A percentile compares a stretch with the other conserved stretches of the same genome.
Evolutionary conservation across 257 asterid species (phyloP).

Genomic region (Agastache rugosa): DNA sequence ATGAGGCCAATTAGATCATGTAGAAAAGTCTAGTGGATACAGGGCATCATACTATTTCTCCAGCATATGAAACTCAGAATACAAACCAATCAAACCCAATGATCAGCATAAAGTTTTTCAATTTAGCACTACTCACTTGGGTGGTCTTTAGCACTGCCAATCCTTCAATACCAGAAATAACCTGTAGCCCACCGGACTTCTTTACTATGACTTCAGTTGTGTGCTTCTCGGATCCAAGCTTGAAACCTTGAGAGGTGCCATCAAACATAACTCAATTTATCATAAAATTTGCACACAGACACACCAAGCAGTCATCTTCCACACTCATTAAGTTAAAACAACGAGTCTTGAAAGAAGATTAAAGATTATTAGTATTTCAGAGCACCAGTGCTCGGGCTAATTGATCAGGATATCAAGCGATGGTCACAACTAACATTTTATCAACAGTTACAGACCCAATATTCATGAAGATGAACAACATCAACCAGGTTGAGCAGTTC

Average conservation of each 20-base stretch:
- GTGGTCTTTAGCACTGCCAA: conserved; percentile 88
- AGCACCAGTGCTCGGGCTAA: conserved; percentile 18
- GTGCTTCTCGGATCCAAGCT: conserved; percentile 95
- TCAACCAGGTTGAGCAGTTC: conserved; percentile 24
- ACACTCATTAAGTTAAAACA: conserved; percentile 2
- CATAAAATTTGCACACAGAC: conserved; percentile 22
- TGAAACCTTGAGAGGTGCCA: conserved; percentile 63
- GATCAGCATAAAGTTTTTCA: conserved; percentile 21
- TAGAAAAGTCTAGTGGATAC: conserved; percentile 6
- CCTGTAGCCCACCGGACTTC: conserved; percentile 69
- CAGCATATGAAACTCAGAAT: conserved; percentile 8
- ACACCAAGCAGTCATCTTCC: conserved; percentile 4
- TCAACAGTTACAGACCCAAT: conserved; percentile 12
- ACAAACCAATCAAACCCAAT: conserved; percentile 21
- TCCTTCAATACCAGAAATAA: conserved; percentile 87
- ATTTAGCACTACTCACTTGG: conserved; percentile 57
- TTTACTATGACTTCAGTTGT: conserved; percentile 72
- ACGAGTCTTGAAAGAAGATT: neutral
- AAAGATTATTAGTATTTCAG: conserved; percentile 15
- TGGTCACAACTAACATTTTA: conserved; percentile 8
- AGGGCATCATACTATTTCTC: neutral
- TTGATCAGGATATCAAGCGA: conserved; percentile 13
- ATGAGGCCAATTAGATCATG: conserved; percentile 7
- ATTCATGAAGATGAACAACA: conserved; percentile 24
- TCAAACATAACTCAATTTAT: neutral